Evolutionary conservation across 1,139 yeast genomes (phyloP), one percentile per base, ranked within the genome.

Genomic region (Hyphopichia fennica): DNA sequence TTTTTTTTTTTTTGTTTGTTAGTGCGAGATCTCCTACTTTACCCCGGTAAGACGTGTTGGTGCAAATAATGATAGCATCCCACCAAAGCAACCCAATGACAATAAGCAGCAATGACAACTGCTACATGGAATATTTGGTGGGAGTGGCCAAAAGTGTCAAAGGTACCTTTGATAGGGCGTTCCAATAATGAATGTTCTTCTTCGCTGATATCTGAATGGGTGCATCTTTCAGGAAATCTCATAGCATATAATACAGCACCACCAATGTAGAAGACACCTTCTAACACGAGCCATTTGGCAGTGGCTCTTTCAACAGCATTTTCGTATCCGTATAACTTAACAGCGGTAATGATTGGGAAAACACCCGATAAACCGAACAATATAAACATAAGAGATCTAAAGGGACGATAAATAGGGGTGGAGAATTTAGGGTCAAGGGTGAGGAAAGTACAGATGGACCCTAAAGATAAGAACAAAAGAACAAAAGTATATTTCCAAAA

Each of bases 71-170:
- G 65, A 54, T 84, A 87, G 35, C 90, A 75, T 10, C 72, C 73
- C n/a, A 80, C 56, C 31, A 89, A 65, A 0, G 85, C 95, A 42
- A 56, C 68, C 65, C 86, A 81, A 62, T 90, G 97, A 47, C 86
- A 83, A 45, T 67, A 69, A 0, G 96, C 95, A 3, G 96, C 96
- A 7, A 82, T 52, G 0, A 90, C 93, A 3, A 91, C 96, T 56
- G 87, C 64, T 3, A 87, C 65, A 60, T 90, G 97, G 60, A 90
- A 90, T 18, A 90, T 77, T 59, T 91, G 97, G 60, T 90, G 97
- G 3, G 96, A 86, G 51, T 87, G 87, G 1, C 96, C 96, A 66
- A 81, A 74, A 13, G 81, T 58, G 54, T 90, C 96, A 58, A 78
- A 86, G 22, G 45, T 66, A 3, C 75, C 77, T 0, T 55, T 45